These are phyloP conservation scores for Epichloe coenophiala DNA, from an alignment of 2,329 filamentous ascomycete species.

Conservation along the genomic window DNA sequence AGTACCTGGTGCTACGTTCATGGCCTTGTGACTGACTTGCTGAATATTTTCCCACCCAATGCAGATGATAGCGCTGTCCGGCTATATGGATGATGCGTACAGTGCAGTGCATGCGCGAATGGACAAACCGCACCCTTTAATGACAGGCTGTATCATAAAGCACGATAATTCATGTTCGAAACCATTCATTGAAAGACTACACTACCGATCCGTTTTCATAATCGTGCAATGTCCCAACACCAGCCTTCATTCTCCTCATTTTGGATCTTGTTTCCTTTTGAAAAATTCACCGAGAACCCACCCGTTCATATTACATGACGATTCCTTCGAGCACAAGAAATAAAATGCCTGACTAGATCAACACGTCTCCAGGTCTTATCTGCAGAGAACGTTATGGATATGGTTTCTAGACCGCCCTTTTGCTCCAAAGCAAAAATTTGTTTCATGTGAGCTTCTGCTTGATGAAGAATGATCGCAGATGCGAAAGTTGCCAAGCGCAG, in stretches of 20 bases:
- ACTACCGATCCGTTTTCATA: not conserved
- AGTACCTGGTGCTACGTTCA: not conserved
- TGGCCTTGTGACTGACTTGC: not conserved
- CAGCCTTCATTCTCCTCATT: not conserved
- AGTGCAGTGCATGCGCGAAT: no score
- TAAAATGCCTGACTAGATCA: no score
- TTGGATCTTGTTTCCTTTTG: not conserved
- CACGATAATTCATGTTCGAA: not conserved
- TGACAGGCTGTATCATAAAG: no score
- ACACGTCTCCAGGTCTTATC: not conserved
- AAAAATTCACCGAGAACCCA: not conserved
- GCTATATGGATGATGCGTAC: no score
- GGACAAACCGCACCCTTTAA: no score
- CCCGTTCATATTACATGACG: not conserved
- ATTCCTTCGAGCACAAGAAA: no score
- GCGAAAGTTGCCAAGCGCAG: constrained; percentile 93
- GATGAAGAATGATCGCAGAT: constrained; percentile 96
- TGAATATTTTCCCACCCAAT: not conserved
- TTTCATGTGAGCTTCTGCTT: constrained; percentile 92
- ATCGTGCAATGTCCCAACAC: not conserved
- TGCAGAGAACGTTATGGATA: not conserved
- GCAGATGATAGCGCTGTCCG: no score
- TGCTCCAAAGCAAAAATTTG: not conserved
- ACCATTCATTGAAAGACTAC: not conserved
- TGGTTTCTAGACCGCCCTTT: not conserved